Conservation (phyloP, 169 alveolate genomes). For the Plasmodium sp. region DNA sequence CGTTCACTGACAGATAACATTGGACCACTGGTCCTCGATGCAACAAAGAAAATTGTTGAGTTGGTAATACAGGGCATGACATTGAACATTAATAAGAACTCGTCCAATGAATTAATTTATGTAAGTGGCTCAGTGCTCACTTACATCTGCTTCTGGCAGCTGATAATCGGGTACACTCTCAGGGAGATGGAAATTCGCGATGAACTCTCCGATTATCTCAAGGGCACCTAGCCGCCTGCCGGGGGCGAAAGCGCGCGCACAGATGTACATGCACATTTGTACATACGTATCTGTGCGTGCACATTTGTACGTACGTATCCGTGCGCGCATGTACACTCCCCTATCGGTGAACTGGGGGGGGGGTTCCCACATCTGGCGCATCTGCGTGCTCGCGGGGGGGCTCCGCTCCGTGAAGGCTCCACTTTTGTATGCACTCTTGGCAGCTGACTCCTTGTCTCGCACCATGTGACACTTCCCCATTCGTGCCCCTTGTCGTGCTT, state of each 20-base stretch:
- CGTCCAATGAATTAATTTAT: slow-evolving; percentile 34
- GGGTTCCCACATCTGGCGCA: background rate
- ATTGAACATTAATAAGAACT: slow-evolving; percentile 42
- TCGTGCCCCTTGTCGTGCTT: background rate
- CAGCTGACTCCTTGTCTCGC: background rate
- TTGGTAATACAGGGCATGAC: slow-evolving; percentile 82
- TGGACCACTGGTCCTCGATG: slow-evolving; percentile 83
- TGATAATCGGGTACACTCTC: slow-evolving; percentile 87
- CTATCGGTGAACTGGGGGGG: background rate
- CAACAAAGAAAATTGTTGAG: slow-evolving; percentile 82
- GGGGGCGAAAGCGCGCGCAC: background rate
- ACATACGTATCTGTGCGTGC: background rate
- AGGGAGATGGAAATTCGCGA: slow-evolving; percentile 85
- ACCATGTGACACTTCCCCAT: background rate
- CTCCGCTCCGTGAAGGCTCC: too few relatives aligned
- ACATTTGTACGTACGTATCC: background rate
- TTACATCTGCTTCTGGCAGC: slow-evolving; percentile 89
- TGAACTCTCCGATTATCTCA: slow-evolving; percentile 75
- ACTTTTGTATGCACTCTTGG: too few relatives aligned
- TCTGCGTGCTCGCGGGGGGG: background rate
- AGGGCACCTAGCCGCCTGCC: background rate
- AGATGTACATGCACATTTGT: background rate
- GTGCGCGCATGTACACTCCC: background rate
- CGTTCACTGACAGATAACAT: slow-evolving; percentile 83
- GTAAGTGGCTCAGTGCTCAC: slow-evolving; percentile 78